A percentile compares a stretch with the other conserved stretches of the same genome.
phyloP scores from a whole-genome alignment of 108 stramenopile species.

The Nitzschia sp. region DNA sequence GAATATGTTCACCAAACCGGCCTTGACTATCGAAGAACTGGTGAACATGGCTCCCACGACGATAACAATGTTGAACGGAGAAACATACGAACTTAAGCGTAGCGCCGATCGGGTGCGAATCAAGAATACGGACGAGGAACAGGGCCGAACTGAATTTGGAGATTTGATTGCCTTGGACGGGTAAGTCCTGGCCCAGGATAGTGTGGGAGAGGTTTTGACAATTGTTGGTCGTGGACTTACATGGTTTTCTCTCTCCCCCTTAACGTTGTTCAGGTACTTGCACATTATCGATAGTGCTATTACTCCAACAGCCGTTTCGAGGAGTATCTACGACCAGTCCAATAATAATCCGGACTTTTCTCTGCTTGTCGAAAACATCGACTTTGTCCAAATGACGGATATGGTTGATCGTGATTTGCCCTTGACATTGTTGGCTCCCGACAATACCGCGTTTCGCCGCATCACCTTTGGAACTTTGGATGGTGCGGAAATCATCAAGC shows the following conservation, averaged over 20 bases:
- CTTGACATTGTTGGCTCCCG: slow-evolving; percentile 27
- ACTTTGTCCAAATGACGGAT: slow-evolving; percentile 31
- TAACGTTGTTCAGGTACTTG: slow-evolving; percentile 12
- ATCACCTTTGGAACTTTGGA: slow-evolving; percentile 25
- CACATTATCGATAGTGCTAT: slow-evolving; percentile 28
- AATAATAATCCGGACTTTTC: slow-evolving; percentile 13
- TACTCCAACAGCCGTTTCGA: slow-evolving; percentile 30
- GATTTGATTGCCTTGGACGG: slow-evolving; percentile 38
- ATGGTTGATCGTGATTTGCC: slow-evolving; percentile 27
- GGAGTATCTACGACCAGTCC: slow-evolving; percentile 26
- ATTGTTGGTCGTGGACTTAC: no score
- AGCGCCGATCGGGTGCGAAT: slow-evolving; percentile 26
- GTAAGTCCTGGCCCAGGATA: not conserved
- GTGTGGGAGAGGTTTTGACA: no score
- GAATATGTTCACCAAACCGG: slow-evolving; percentile 22
- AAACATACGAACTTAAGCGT: slow-evolving; percentile 22
- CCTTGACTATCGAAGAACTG: slow-evolving; percentile 20
- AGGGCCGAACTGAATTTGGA: slow-evolving; percentile 29
- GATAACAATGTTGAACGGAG: slow-evolving; percentile 39
- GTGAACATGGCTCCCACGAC: slow-evolving; percentile 18
- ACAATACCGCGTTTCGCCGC: slow-evolving; percentile 28
- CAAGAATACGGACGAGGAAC: slow-evolving; percentile 28
- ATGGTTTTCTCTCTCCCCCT: not conserved
- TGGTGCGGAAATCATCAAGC: slow-evolving; percentile 27
- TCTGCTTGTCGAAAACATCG: slow-evolving; percentile 24